Percentiles rank a stretch among this genome's conserved stretches.
Conservation (phyloP, 2,329 filamentous ascomycete genomes). For the Aspergillus glaucus region DNA sequence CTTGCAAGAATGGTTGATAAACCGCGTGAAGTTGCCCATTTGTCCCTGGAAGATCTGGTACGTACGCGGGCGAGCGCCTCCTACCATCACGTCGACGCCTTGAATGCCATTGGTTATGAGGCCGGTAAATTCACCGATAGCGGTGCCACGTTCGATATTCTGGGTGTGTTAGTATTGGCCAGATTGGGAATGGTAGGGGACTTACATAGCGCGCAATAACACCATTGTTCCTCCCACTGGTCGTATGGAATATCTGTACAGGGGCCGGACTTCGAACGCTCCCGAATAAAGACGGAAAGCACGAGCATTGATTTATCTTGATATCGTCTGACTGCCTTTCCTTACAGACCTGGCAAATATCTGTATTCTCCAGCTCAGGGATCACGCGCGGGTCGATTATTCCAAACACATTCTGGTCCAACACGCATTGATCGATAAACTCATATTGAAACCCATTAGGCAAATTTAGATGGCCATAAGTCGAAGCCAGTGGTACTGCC, state of each 20-base stretch:
- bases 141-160: conserved; percentile 47
- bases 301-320: conserved; percentile 45
- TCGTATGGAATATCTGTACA: conserved; percentile 49
- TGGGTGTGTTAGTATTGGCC: conserved; percentile 18
- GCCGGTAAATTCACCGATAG: conserved; percentile 53
- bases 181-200: not conserved
- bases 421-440: conserved; percentile 40
- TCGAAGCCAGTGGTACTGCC: conserved; percentile 11
- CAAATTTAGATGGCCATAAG: conserved; percentile 15
- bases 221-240: conserved; percentile 51
- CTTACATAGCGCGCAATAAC: conserved; percentile 28
- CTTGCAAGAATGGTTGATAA: conserved; percentile 54
- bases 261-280: conserved; percentile 36
- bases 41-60: conserved; percentile 56
- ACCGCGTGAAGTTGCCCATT: conserved; percentile 52
- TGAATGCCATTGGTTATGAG: conserved; percentile 48
- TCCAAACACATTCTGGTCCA: conserved; percentile 46
- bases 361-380: conserved; percentile 21
- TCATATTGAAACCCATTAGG: conserved; percentile 14
- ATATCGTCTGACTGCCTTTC: conserved; percentile 48
- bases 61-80: conserved; percentile 26
- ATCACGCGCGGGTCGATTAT: conserved; percentile 45
- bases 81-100: conserved; percentile 52
- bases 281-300: conserved; percentile 50
- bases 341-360: conserved; percentile 41